Percentiles rank a stretch among this genome's conserved stretches.
Evolutionary conservation across 352 stramenopile species (phyloP).

Genomic region (Phytopythium aichiense): DNA sequence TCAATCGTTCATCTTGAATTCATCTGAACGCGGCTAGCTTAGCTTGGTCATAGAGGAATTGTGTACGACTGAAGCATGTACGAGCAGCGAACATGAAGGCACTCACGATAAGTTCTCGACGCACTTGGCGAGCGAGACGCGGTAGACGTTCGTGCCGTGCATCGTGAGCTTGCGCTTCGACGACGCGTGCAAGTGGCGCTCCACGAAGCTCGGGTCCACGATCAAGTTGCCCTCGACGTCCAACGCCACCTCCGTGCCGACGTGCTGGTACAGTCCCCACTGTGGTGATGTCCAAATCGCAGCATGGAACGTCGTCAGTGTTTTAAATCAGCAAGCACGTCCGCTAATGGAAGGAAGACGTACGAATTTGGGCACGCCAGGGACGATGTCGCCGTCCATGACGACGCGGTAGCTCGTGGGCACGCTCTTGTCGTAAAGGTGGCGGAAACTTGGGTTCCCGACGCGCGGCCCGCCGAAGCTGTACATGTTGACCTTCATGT

Average conservation of each 20-base stretch:
- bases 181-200: constrained; percentile 64
- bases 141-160: constrained; percentile 64
- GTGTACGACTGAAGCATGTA: not conserved
- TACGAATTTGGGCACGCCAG: constrained; percentile 69
- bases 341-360: constrained; percentile 12
- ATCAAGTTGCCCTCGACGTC: constrained; percentile 75
- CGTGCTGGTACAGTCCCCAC: constrained; percentile 76
- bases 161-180: constrained; percentile 64
- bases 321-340: not conserved
- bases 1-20: not conserved
- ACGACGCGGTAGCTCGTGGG: constrained; percentile 79
- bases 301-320: not conserved
- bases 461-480: constrained; percentile 87
- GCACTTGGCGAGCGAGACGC: constrained; percentile 56
- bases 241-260: constrained; percentile 66
- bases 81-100: not conserved
- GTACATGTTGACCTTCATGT: constrained; percentile 86
- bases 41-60: not conserved
- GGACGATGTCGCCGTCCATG: constrained; percentile 80
- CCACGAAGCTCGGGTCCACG: constrained; percentile 78
- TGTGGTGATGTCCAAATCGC: constrained; percentile 8
- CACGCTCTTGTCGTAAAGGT: constrained; percentile 70
- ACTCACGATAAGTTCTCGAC: constrained; percentile 41
- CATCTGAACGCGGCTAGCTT: not conserved
- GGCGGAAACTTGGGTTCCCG: constrained; percentile 79